Base-by-base conservation (phyloP, 352 stramenopile species). In the Globisporangium iwayamae region DNA sequence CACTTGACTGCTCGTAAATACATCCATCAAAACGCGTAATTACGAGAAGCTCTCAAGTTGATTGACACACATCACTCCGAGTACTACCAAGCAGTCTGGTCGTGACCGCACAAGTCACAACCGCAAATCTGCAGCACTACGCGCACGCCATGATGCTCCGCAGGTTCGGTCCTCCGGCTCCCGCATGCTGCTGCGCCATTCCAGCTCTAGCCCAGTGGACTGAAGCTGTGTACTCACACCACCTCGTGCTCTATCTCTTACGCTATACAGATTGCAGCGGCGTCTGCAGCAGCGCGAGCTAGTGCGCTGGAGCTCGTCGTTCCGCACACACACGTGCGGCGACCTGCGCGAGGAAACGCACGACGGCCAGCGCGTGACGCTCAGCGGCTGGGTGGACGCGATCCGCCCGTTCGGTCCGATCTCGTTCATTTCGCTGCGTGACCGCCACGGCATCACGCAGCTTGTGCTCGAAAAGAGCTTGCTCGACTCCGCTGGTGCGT, bases 361-460 rank as follows among this genome's bases (percentile, higher is more conserved):
- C 32, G 63, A 61, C 9, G 81, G 83, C 9, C 65, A 85, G 30
- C 73, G 73, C 56, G 85, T 96, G 55, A 77, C 77, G 48, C 71
- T 94, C 13, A 90, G 78, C 63, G 87, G 87, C 2, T 96, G 87
- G 87, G 80, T 96, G 20, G 81, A 96, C 41, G 78, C 84, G 20
- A 72, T 93, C 14, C 84, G 85, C 14, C 72, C 81, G 14, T 93
- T 91, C 32, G 88, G 88, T 0, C 82, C 80, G 18, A 86, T 95
- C 38, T 85, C 80, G 7, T 96, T 96, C 68, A 72, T 94, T 25
- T 90, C 82, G 32, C 67, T 96, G 53, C 82, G 88, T 56, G 88
- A 96, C 59, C 83, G 84, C 48, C 73, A 89, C 55, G 88, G 88
- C 32, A 74, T 87, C 63, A 91, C 84, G 59, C 88, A 96, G 69